A percentile compares a stretch with the other conserved stretches of the same genome.
phyloP scores from a whole-genome alignment of 1,284 basidiomycete genomes.

The Cryptococcus neoformans region DNA sequence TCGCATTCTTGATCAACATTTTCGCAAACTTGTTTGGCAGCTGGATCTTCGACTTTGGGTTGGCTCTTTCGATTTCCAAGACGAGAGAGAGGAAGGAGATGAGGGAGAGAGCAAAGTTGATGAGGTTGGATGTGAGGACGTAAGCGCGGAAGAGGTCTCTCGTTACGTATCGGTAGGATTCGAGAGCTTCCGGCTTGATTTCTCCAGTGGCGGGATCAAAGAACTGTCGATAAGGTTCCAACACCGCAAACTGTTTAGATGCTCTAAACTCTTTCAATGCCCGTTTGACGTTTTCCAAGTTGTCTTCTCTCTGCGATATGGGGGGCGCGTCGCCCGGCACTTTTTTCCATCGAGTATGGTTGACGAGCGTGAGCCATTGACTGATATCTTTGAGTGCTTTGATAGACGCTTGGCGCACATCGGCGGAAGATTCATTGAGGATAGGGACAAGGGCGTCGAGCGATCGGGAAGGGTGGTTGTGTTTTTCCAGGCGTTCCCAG shows the following conservation, averaged over 20 bases:
- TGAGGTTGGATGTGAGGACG: constrained; percentile 49
- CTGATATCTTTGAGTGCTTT: constrained; percentile 47
- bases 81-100: constrained; percentile 42
- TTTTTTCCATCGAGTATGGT: constrained; percentile 54
- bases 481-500: constrained; percentile 13
- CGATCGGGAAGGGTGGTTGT: constrained; percentile 9
- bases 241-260: constrained; percentile 50
- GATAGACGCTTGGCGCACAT: constrained; percentile 51
- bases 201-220: constrained; percentile 45
- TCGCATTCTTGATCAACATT: constrained; percentile 40
- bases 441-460: constrained; percentile 54
- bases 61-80: constrained; percentile 40
- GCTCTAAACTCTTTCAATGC: constrained; percentile 52
- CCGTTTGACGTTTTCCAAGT: constrained; percentile 45
- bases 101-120: constrained; percentile 38
- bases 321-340: constrained; percentile 16
- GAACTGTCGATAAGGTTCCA: constrained; percentile 54
- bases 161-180: constrained; percentile 19
- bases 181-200: constrained; percentile 18
- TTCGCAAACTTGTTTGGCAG: constrained; percentile 50
- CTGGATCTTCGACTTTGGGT: constrained; percentile 48
- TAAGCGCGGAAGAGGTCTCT: constrained; percentile 51
- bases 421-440: constrained; percentile 52
- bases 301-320: constrained; percentile 47
- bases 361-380: constrained; percentile 52